These are phyloP conservation scores for Trifolium pratense DNA, from an alignment of 306 rosid genomes.

Conservation along the genomic window DNA sequence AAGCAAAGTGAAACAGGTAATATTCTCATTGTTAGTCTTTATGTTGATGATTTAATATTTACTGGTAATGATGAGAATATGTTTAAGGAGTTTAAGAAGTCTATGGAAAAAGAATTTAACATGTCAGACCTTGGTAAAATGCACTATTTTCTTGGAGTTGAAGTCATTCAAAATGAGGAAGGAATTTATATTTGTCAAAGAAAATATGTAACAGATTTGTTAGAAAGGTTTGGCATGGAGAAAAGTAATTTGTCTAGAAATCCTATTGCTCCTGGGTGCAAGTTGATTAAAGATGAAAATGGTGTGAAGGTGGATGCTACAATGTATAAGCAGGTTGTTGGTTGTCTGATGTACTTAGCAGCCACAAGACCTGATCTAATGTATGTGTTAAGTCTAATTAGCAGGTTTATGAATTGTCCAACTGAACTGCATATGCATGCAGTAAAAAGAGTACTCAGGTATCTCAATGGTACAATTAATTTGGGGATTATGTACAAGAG, in stretches of 20 bases:
- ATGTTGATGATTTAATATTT: background rate
- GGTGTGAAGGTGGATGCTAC: background rate
- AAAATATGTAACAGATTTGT: background rate
- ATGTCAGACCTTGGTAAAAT: background rate
- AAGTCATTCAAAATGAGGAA: background rate
- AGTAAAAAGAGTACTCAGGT: background rate
- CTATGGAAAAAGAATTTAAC: background rate
- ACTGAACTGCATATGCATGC: background rate
- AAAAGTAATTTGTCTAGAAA: background rate
- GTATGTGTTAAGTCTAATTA: too few relatives aligned
- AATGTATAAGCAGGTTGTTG: background rate
- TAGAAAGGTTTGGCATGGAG: background rate
- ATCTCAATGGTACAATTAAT: background rate
- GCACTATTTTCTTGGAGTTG: background rate
- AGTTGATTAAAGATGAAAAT: conserved; percentile 2
- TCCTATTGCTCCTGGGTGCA: background rate
- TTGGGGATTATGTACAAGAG: background rate
- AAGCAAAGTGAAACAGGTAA: too few relatives aligned
- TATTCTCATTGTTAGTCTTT: too few relatives aligned
- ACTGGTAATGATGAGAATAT: background rate
- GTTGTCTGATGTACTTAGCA: background rate
- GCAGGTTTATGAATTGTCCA: too few relatives aligned
- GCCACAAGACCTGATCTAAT: too few relatives aligned
- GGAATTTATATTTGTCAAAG: conserved; percentile 1
- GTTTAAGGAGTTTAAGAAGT: background rate